phyloP scores from a whole-genome alignment of 768 basidiomycete genomes.

The Mrakia blollopis region DNA sequence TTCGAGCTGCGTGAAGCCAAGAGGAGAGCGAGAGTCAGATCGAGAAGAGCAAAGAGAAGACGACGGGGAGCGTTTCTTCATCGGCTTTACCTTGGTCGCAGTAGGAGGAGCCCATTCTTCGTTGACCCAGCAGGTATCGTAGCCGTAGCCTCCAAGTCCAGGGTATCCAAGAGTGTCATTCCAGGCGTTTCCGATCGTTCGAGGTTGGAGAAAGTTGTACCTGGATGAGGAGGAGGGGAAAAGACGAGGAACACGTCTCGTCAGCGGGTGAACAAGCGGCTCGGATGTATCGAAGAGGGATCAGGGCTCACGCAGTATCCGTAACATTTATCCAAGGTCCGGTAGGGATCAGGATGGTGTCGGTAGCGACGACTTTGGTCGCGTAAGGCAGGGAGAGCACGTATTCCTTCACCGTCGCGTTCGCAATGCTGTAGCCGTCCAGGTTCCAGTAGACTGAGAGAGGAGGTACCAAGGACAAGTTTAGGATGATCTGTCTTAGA shows the following conservation, averaged over 20 bases:
- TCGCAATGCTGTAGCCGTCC: slow-evolving; percentile 25
- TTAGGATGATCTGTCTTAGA: neutral
- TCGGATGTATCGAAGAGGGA: neutral
- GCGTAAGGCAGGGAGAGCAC: slow-evolving; percentile 35
- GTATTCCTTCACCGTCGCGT: slow-evolving; percentile 20
- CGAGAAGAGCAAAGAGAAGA: neutral
- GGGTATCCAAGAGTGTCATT: slow-evolving; percentile 12
- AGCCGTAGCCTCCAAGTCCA: slow-evolving; percentile 16
- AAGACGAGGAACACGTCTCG: neutral
- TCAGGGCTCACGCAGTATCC: neutral
- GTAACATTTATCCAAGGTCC: slow-evolving; percentile 34
- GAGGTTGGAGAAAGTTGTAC: slow-evolving; percentile 19
- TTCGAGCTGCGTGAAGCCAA: neutral
- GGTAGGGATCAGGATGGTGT: slow-evolving; percentile 38
- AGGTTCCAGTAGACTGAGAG: slow-evolving; percentile 39
- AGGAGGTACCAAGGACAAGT: neutral
- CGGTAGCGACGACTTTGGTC: slow-evolving; percentile 35
- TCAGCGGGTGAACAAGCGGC: neutral
- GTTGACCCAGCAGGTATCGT: slow-evolving; percentile 27
- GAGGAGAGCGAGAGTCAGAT: neutral
- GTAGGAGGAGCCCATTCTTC: slow-evolving; percentile 1
- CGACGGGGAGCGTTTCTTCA: too few relatives aligned
- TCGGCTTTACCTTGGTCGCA: neutral
- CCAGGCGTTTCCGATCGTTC: slow-evolving; percentile 20
- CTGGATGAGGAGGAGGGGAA: neutral